Evolutionary conservation across 148 eudicot species (phyloP), one percentile per base, ranked within the genome.

Genomic region (Bassia scoparia): DNA sequence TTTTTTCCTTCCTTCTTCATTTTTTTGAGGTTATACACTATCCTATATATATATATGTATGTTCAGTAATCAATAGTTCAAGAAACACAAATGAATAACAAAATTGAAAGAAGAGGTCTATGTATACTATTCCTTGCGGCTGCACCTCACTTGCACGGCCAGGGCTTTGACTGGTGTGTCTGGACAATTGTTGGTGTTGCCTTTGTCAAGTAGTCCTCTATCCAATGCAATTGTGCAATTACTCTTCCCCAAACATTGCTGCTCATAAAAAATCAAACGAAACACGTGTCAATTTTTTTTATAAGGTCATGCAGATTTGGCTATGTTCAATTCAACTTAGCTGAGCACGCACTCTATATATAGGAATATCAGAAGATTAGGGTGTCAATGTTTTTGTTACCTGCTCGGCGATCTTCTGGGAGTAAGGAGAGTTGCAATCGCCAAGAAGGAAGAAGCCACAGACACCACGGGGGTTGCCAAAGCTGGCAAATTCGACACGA

Each of bases 71-170:
- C 10, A 20, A 20, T 4, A 52, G 17, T 49, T 17, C 2, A 18
- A 49, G 20, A 60, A 30, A 20, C 14, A 26, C 24, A 3, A 59
- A 29, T 0, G 35, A 16, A 30, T 5, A 29, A 15, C 14, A 29
- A 0, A 13, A 12, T 17, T 29, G n/a, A 20, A 63, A 33, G 10
- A 4, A 37, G 6, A 38, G 9, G 23, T 33, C 2, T 23, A 56
- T 30, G 9, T 5, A 5, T 65, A 15, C 26, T 67, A 71, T n/a
- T 70, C 23, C 60, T 79, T 83, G 53, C 21, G 61, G 24, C 71
- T 86, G 68, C 98, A 93, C 73, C 65, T 77, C 33, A 71, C 85
- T 86, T 93, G 97, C 46, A 89, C 78, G 11, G 95, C 89, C 68
- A 93, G 73, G 21, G 59, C 75, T 76, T 87, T 89, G 0, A 73